A percentile compares a stretch with the other conserved stretches of the same genome.
phyloP scores from a whole-genome alignment of 805 yeast species.

The Clavispora phyllophila region DNA sequence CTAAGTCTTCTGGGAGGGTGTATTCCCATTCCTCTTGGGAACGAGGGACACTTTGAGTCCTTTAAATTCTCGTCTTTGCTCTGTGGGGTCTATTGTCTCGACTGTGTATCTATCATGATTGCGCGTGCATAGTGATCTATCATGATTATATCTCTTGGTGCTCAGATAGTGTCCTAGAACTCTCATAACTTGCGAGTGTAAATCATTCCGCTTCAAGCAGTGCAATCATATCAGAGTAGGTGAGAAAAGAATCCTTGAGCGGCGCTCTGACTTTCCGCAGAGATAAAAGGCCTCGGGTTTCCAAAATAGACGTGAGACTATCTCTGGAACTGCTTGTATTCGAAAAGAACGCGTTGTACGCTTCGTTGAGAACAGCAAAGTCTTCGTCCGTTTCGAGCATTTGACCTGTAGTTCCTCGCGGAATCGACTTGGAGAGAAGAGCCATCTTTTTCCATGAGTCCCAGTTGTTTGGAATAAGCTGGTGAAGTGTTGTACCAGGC shows the following conservation, averaged over 20 bases:
- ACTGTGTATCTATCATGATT: too few species aligned
- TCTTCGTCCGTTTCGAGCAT: constrained; percentile 15
- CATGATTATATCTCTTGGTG: too few species aligned
- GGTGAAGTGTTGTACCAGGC: constrained; percentile 9
- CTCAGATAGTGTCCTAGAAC: too few species aligned
- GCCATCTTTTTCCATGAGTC: constrained; percentile 51
- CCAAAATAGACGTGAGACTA: neutral
- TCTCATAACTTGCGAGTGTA: too few species aligned
- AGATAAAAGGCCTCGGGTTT: neutral
- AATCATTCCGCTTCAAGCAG: neutral
- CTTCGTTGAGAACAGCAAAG: constrained; percentile 12
- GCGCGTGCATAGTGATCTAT: too few species aligned
- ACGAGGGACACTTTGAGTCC: too few species aligned
- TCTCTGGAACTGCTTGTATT: neutral
- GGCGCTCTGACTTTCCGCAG: neutral
- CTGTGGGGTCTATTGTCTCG: too few species aligned
- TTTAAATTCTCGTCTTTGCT: too few species aligned
- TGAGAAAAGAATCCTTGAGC: neutral
- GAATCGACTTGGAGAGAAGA: constrained; percentile 24
- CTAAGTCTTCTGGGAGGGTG: too few species aligned
- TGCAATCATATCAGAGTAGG: neutral
- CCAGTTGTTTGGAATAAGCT: constrained; percentile 43
- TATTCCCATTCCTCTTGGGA: too few species aligned
- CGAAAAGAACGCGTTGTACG: constrained; percentile 11
- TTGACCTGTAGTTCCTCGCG: constrained; percentile 9